phyloP scores from a whole-genome alignment of 352 stramenopile species.

The Phytophthora nicotianae region DNA sequence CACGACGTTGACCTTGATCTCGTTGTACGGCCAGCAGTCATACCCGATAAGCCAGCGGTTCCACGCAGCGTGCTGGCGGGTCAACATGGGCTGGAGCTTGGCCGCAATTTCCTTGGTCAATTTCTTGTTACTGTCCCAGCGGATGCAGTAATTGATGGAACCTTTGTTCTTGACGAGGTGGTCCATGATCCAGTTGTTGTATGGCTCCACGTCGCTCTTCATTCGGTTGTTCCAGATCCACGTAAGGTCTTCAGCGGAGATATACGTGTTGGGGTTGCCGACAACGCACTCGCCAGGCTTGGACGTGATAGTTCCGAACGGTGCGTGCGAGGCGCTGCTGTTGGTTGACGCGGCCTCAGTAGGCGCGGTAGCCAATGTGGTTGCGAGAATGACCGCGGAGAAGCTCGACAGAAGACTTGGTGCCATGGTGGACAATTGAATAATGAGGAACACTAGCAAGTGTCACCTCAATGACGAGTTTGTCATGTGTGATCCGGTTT shows the following conservation, averaged over 20 bases:
- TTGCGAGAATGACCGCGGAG: conserved; percentile 5
- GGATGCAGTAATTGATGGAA: conserved; percentile 28
- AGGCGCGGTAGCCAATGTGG: conserved; percentile 1
- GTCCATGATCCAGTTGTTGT: conserved; percentile 33
- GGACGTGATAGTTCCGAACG: conserved; percentile 33
- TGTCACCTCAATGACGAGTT: background rate
- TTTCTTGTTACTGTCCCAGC: conserved; percentile 14
- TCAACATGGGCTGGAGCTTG: conserved; percentile 48
- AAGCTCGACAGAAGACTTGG: conserved; percentile 12
- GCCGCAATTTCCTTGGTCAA: conserved; percentile 35
- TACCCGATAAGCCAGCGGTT: conserved; percentile 34
- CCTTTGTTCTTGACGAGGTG: conserved; percentile 25
- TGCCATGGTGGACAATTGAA: conserved; percentile 8
- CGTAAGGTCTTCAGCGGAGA: background rate
- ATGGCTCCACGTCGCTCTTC: background rate
- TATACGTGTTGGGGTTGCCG: conserved; percentile 1
- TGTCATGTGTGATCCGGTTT: background rate
- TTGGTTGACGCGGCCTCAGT: background rate
- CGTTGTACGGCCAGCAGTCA: conserved; percentile 30
- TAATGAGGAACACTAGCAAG: conserved; percentile 3
- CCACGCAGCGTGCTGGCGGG: conserved; percentile 29
- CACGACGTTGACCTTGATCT: conserved; percentile 33
- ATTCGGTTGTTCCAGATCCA: conserved; percentile 34
- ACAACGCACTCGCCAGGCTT: conserved; percentile 25
- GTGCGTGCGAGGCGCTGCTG: conserved; percentile 10